phyloP scores from a whole-genome alignment of 2,329 filamentous ascomycete species.

The Botrytis pseudocinerea region DNA sequence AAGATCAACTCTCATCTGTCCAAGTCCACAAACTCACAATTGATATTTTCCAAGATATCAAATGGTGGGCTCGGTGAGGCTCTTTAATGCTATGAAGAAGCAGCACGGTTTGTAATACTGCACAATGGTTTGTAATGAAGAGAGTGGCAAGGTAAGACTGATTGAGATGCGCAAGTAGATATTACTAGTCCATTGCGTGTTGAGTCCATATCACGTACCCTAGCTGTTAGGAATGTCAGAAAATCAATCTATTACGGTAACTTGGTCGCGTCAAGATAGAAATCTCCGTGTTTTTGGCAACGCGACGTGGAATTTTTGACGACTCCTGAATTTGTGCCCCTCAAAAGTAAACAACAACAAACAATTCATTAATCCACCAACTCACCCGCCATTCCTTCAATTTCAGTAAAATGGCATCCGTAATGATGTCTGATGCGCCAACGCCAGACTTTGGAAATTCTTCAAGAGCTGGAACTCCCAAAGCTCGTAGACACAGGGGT shows the following conservation, averaged over 20 bases:
- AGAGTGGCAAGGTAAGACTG: not conserved
- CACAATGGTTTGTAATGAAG: not conserved
- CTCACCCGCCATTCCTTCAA: slow-evolving; percentile 22
- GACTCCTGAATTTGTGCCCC: slow-evolving; percentile 31
- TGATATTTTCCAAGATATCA: not conserved
- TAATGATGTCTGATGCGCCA: slow-evolving; percentile 40
- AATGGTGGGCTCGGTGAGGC: not conserved
- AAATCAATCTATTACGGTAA: slow-evolving; percentile 35
- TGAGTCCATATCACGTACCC: not conserved
- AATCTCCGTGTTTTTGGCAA: slow-evolving; percentile 25
- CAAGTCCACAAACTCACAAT: not conserved
- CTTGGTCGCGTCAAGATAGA: slow-evolving; percentile 29
- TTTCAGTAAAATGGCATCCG: slow-evolving; percentile 36
- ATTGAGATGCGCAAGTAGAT: not conserved
- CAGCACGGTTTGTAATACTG: not conserved
- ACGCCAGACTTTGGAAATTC: slow-evolving; percentile 35
- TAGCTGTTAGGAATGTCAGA: not conserved
- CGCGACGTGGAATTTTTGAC: slow-evolving; percentile 27
- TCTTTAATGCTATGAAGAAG: not conserved
- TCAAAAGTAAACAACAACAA: slow-evolving; percentile 28
- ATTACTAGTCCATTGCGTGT: not conserved
- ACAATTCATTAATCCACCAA: slow-evolving; percentile 27
- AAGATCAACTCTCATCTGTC: not conserved
- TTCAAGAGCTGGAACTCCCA: slow-evolving; percentile 36
- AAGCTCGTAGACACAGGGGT: slow-evolving; percentile 33